Evolutionary conservation across 768 basidiomycete species (phyloP), one percentile per base, ranked within the genome.

Genomic region (Mycena maculata): DNA sequence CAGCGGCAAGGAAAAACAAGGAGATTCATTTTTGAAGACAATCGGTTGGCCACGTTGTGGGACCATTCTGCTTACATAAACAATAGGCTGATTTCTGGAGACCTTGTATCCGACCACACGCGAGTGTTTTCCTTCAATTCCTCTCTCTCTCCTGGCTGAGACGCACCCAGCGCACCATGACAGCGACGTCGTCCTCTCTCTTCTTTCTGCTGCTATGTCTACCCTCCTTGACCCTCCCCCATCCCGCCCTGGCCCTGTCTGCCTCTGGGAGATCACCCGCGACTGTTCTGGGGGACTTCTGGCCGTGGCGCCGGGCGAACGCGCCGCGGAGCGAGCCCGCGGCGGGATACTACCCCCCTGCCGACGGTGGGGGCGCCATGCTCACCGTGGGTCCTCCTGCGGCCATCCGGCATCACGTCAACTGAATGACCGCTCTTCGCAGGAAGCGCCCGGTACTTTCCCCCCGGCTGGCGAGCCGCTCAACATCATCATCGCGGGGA

Each of bases 381-480:
- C 78, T 94, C 4, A 91, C 92, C 22, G 93, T 94, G 71, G 63
- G 92, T 81, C 16, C 4, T 27, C 22, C 54, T 60, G 33, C 23
- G 20, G 16, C 44, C 31, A 30, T 20, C 36, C 38, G 25, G 16
- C 20, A 28, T 38, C 12, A 64, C 25, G 52, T 47, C 47, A 48
- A 27, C 3, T 9, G 11, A 22, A 6, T 4, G 31, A 27, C 41
- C 58, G 33, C 25, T 47, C 41, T 45, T 57, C 71, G 9, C 67
- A 92, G 89, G 70, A 83, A 77, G 84, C 88, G 9, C 81, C 80
- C 13, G 70, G 75, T 20, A 93, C 93, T 10, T 89, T 80, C 72
- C 92, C 92, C 3, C 74, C 81, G 48, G 88, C 92, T 53, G 94
- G 94, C 38, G 96, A 97, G 80, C 95, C 95, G 7, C 77, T 97